A percentile compares a stretch with the other conserved stretches of the same genome.
Conservation (phyloP, 257 asterid species). For the Jasminum sambac region DNA sequence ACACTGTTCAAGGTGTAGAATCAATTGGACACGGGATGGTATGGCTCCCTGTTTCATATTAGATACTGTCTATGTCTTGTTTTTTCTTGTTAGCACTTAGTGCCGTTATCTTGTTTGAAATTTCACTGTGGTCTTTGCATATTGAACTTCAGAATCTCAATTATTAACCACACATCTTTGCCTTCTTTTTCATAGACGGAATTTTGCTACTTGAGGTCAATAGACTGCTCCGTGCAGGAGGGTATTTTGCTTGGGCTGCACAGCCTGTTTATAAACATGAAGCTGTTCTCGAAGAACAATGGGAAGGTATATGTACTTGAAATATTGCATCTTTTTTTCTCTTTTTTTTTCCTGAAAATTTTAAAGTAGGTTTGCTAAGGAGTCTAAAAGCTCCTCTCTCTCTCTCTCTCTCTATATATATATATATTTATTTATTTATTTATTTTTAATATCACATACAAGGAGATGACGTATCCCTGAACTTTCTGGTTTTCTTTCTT, state of each 20-base stretch:
- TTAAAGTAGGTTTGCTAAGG: slow-evolving; percentile 4
- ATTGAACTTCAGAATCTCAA: background rate
- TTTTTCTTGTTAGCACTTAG: background rate
- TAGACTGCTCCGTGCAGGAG: slow-evolving; percentile 94
- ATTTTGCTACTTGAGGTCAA: slow-evolving; percentile 92
- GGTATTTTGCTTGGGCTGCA: slow-evolving; percentile 97
- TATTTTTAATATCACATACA: slow-evolving; percentile 15
- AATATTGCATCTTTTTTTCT: too few relatives aligned
- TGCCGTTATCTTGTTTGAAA: slow-evolving; percentile 1
- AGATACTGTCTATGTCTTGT: slow-evolving; percentile 12
- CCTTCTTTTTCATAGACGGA: slow-evolving; percentile 52
- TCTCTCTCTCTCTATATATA: too few relatives aligned
- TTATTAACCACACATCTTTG: slow-evolving; percentile 10
- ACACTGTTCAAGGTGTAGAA: slow-evolving; percentile 93
- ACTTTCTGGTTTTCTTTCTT: background rate
- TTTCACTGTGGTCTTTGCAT: background rate
- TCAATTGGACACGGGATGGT: slow-evolving; percentile 99
- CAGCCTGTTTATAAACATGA: slow-evolving; percentile 98
- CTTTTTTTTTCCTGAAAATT: background rate
- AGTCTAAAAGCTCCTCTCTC: background rate
- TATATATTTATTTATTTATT: too few relatives aligned
- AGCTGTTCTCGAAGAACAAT: slow-evolving; percentile 73
- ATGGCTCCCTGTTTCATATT: slow-evolving; percentile 25
- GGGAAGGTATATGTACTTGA: slow-evolving; percentile 69
- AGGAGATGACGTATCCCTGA: background rate